Evolutionary conservation across 768 basidiomycete species (phyloP), one percentile per base, ranked within the genome.

Genomic region (Lepiota brunneoincarnata): DNA sequence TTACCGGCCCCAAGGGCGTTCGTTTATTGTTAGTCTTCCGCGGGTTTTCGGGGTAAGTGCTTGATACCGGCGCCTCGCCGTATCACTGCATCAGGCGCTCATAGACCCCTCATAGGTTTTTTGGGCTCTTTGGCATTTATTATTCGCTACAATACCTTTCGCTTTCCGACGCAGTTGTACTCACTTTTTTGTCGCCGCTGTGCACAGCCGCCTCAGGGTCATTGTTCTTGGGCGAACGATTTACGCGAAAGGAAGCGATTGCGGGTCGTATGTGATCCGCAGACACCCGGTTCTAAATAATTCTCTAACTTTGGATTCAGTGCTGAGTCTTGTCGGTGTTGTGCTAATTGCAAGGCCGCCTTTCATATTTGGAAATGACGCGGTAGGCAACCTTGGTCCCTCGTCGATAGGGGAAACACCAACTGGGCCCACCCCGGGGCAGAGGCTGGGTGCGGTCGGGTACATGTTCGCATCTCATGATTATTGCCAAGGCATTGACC

Each of bases 261-360:
- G 88, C 75, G 15, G 74, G 73, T 15, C 15, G 75, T 76, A 51
- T 61, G 75, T 61, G 9, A 6, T 42, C n/a, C 40, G 38, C 26
- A n/a, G 17, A 44, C 31, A 14, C 14, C 24, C 3, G 37, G 15
- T 18, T 15, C 39, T 5, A 17, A 1, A n/a, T 6, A 17, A 5
- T 17, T 41, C 23, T 49, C n/a, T 50, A 21, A 57, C n/a, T 46
- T 38, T 7, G 4, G 31, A 14, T 15, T 5, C 61, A 81, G 81
- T 87, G 6, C 75, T 79, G 43, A 87, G 89, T 66, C 75, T 95
- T 28, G 39, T 79, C 7, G 93, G 93, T 0, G 91, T 93, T 7
- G 66, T 94, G 12, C 74, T 93, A 6, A 91, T 97, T 46, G 89
- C 92, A 10, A 76, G 90, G 34, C 93, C 93, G 0, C 70, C 77